Percentiles rank a stretch among this genome's conserved stretches.
phyloP scores from a whole-genome alignment of 78 protist genomes.

The Planoprotostelium fungivorum region DNA sequence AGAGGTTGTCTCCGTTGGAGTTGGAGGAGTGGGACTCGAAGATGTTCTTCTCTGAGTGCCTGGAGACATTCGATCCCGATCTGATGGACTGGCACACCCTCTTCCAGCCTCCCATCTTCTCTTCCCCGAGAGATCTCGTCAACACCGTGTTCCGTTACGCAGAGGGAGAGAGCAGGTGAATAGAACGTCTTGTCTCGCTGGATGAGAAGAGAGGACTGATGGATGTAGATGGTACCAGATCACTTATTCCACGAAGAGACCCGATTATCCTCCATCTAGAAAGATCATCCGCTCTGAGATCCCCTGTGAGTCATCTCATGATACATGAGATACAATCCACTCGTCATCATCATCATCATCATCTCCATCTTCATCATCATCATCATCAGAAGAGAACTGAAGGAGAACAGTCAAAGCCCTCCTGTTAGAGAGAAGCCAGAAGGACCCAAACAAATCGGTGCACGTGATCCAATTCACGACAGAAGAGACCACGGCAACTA shows the following conservation, averaged over 20 bases:
- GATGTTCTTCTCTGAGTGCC: not conserved
- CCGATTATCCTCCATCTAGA: not conserved
- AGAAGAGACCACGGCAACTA: not conserved
- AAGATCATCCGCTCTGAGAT: not conserved
- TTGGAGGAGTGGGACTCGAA: not conserved
- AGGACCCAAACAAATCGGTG: not conserved
- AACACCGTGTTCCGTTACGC: not conserved
- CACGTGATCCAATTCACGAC: slow-evolving; percentile 1
- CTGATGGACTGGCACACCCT: not conserved
- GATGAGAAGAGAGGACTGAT: not conserved
- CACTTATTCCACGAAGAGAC: not conserved
- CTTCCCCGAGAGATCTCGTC: not conserved
- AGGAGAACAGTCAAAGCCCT: not conserved
- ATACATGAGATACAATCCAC: not conserved
- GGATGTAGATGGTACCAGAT: not conserved
- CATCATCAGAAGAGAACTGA: not conserved
- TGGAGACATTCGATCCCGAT: not conserved
- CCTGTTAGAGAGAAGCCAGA: not conserved
- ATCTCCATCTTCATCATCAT: not conserved
- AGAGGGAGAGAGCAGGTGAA: not conserved
- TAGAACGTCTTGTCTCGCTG: too few relatives aligned
- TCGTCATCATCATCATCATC: not conserved
- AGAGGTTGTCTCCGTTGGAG: not conserved
- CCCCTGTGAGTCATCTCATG: not conserved
- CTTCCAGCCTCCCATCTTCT: not conserved